Conservation (phyloP, 1,139 yeast species). For the Kodamaea sp. region DNA sequence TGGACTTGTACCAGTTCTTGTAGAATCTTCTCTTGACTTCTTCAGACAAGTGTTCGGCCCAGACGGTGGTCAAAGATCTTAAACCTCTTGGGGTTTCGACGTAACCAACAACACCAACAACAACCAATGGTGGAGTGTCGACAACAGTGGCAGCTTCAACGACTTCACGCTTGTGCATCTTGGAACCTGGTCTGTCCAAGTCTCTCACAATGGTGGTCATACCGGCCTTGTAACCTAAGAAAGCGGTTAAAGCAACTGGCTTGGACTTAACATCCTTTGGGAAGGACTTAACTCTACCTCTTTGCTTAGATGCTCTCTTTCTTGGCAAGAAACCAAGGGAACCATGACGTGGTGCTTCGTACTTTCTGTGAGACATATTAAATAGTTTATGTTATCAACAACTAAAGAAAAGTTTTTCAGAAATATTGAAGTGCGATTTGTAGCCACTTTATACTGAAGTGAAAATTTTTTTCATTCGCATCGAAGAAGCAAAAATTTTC, state of each 20-base stretch:
- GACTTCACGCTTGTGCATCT: constrained; percentile 99
- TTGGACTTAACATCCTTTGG: constrained; percentile 98
- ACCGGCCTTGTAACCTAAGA: constrained; percentile 99
- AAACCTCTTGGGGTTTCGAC: constrained; percentile 99
- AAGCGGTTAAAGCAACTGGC: constrained; percentile 99
- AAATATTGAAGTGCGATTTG: constrained; percentile 2
- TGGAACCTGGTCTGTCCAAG: constrained; percentile 99
- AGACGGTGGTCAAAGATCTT: constrained; percentile 98
- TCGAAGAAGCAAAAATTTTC: constrained; percentile 5
- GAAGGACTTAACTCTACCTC: constrained; percentile 99
- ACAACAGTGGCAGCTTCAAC: constrained; percentile 99
- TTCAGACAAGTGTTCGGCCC: constrained; percentile 99
- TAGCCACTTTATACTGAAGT: constrained; percentile 4
- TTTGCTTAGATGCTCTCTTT: constrained; percentile 98
- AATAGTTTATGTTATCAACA: constrained; percentile 23
- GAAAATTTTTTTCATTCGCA: constrained; percentile 14
- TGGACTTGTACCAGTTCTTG: constrained; percentile 99
- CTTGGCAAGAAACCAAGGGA: constrained; percentile 99
- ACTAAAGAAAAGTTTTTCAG: constrained; percentile 19
- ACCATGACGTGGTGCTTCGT: constrained; percentile 99
- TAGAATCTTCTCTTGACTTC: constrained; percentile 99
- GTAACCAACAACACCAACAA: constrained; percentile 99
- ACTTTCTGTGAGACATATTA: constrained; percentile 98
- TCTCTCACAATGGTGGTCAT: constrained; percentile 99
- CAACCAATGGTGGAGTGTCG: constrained; percentile 98